Percentiles rank a stretch among this genome's conserved stretches.
phyloP scores from a whole-genome alignment of 2,329 filamentous ascomycete species.

The Mycosphaerelloides madeirae region DNA sequence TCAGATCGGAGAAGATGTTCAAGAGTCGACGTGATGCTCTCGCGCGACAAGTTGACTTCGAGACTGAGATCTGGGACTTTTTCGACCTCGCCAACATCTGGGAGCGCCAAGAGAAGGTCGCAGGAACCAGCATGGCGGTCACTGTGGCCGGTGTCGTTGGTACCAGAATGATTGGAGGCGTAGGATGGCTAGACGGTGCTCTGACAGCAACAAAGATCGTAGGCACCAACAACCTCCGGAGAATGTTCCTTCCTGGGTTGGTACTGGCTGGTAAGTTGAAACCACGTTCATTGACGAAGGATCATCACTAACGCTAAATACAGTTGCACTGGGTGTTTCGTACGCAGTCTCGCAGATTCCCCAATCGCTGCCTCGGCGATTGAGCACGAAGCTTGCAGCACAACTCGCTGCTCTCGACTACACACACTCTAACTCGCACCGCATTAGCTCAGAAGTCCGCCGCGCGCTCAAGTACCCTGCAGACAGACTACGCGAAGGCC shows the following conservation, averaged over 20 bases:
- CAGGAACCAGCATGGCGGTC: slow-evolving; percentile 88
- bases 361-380: slow-evolving; percentile 76
- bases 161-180: slow-evolving; percentile 72
- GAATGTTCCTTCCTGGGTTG: slow-evolving; percentile 74
- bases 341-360: slow-evolving; percentile 87
- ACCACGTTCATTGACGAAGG: slow-evolving; percentile 1
- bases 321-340: slow-evolving; percentile 68
- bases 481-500: slow-evolving; percentile 74
- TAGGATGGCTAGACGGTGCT: slow-evolving; percentile 84
- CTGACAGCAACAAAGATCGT: slow-evolving; percentile 75
- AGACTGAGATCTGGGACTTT: slow-evolving; percentile 88
- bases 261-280: slow-evolving; percentile 65
- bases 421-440: slow-evolving; percentile 78
- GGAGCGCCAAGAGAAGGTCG: slow-evolving; percentile 90
- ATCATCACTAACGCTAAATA: slow-evolving; percentile 31
- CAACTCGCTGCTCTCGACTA: slow-evolving; percentile 84
- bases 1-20: slow-evolving; percentile 94
- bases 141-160: slow-evolving; percentile 85
- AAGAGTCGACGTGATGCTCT: slow-evolving; percentile 73
- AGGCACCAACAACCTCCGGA: slow-evolving; percentile 74
- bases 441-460: slow-evolving; percentile 80
- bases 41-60: slow-evolving; percentile 78
- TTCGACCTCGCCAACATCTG: slow-evolving; percentile 79
- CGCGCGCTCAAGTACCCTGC: slow-evolving; percentile 84
- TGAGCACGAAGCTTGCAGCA: slow-evolving; percentile 76